Percentiles rank a stretch among this genome's conserved stretches.
These are phyloP conservation scores for Arthroderma sp. DNA, from an alignment of 2,329 filamentous ascomycete genomes.

Conservation along the genomic window DNA sequence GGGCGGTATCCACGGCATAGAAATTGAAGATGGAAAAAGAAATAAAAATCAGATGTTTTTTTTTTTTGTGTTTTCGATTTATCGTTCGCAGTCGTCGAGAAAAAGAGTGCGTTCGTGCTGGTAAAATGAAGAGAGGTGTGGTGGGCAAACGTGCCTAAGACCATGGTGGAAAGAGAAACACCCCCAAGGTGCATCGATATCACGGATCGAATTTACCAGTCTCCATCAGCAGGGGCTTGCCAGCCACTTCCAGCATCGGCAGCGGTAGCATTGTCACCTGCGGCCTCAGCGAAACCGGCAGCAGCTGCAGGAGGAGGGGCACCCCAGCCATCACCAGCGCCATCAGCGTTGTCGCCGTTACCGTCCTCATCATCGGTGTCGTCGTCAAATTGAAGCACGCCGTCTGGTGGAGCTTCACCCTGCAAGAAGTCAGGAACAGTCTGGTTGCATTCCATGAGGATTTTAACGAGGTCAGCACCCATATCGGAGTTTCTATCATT, in stretches of 20 bases:
- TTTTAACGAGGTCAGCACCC: slow-evolving; percentile 60
- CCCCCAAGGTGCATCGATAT: not conserved
- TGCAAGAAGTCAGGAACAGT: slow-evolving; percentile 70
- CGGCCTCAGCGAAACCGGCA: not conserved
- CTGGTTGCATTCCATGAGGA: slow-evolving; percentile 69
- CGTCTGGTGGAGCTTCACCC: slow-evolving; percentile 38
- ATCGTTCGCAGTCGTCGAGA: no score
- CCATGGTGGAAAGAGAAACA: not conserved
- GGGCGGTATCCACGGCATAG: not conserved
- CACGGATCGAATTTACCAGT: not conserved
- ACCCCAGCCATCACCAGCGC: slow-evolving; percentile 4
- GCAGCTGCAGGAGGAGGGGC: not conserved
- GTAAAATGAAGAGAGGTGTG: not conserved
- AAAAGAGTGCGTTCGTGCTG: not conserved
- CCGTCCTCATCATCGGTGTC: slow-evolving; percentile 37
- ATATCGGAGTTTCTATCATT: slow-evolving; percentile 64
- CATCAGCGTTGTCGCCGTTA: slow-evolving; percentile 8
- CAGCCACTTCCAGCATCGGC: not conserved
- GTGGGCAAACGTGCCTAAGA: not conserved
- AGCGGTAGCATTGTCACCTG: not conserved
- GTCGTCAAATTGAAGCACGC: slow-evolving; percentile 41
- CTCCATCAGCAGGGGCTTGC: not conserved
- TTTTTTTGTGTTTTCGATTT: not conserved
- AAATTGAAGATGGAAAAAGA: not conserved
- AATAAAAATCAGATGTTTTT: not conserved